Percentiles rank a stretch among this genome's conserved stretches.
These are phyloP conservation scores for Trypanosoma vivax DNA, from an alignment of 208 protist species.

Conservation along the genomic window DNA sequence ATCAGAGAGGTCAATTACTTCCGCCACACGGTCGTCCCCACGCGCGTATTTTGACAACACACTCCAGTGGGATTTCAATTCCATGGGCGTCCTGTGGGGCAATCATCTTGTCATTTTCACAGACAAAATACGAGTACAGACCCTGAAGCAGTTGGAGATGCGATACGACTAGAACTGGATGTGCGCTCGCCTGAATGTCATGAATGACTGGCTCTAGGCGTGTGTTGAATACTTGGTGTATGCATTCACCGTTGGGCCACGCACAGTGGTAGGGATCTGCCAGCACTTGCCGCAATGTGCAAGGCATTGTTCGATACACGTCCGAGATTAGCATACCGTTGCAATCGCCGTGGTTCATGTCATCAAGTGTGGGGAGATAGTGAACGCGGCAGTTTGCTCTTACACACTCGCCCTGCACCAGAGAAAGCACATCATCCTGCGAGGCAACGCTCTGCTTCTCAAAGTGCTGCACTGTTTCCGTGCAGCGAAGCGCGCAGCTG, in stretches of 20 bases:
- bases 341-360: conserved; percentile 85
- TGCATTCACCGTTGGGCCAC: conserved; percentile 86
- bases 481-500: conserved; percentile 77
- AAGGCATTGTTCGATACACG: conserved; percentile 69
- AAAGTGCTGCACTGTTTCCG: conserved; percentile 79
- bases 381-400: conserved; percentile 62
- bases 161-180: conserved; percentile 72
- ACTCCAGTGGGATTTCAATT: conserved; percentile 73
- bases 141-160: conserved; percentile 79
- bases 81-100: conserved; percentile 73
- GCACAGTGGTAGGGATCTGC: conserved; percentile 81
- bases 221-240: conserved; percentile 84
- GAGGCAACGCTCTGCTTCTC: conserved; percentile 40
- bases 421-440: not conserved
- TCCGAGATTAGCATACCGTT: conserved; percentile 70
- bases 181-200: conserved; percentile 80
- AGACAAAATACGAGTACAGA: conserved; percentile 85
- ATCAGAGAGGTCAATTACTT: conserved; percentile 55
- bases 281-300: conserved; percentile 65
- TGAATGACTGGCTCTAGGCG: conserved; percentile 87
- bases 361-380: conserved; percentile 82
- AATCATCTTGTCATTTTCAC: conserved; percentile 51
- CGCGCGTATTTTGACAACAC: conserved; percentile 67
- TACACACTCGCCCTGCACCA: no score
- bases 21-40: conserved; percentile 53